Evolutionary conservation across 1,284 basidiomycete genomes (phyloP), one percentile per base, ranked within the genome.

Genomic region (Ganoderma resinaceum): DNA sequence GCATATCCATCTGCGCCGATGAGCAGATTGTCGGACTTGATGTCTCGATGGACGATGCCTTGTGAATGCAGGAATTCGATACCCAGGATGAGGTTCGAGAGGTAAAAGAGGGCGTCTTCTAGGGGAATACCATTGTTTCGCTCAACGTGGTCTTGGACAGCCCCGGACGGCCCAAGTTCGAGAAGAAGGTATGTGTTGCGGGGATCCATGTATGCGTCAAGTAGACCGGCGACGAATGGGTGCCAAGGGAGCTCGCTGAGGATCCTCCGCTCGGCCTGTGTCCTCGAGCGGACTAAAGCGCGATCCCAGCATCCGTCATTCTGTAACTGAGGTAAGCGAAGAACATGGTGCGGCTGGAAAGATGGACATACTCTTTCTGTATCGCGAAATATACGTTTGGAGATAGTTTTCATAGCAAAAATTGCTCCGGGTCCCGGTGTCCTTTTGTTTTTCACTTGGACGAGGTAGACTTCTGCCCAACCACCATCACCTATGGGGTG

Each of bases 21-120:
- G 40, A 96, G 84, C 66, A 96, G 90, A 74, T 96, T 96, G 74
- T 91, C 91, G 11, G 93, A 93, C 78, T 96, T 95, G 74, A 96
- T 85, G 77, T 96, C 93, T n/a, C 93, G 86, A 78, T 96, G 95
- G 5, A 93, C 88, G 72, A 95, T 88, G 67, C 89, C 89, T 71
- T 91, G 85, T 42, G 79, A 82, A 74, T 93, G 92, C 2, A 97
- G 80, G 78, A 93, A 93, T 64, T 90, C 87, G 66, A 95, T 82
- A 0, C 87, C 93, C 59, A 87, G 87, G 55, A 90, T 89, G 75
- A 95, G 82, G 71, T 89, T 89, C 33, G 83, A 77, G 72, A 84
- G 85, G 75, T 87, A 89, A 76, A 90, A 90, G 6, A 79, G 77
- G 8, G 80, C 78, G 0, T 73, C 75, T 0, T 72, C 59, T 33